Base-by-base conservation (phyloP, 2,329 filamentous ascomycete species). In the Neopestalotiopsis sp. region DNA sequence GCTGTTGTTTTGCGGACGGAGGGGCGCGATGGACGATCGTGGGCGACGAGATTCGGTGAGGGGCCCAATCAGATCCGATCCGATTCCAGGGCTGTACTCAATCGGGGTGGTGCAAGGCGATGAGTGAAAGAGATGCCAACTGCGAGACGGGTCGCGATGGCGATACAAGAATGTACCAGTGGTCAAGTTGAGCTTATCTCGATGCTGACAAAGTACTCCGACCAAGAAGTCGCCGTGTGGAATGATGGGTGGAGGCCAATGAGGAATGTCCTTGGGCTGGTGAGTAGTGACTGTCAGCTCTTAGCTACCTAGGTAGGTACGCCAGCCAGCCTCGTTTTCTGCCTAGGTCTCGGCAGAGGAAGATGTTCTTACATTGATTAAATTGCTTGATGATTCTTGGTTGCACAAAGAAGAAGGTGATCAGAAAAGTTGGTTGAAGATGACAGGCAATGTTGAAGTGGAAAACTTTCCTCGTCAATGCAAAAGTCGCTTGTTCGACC, bases 1-100 rank as follows among this genome's bases (percentile, higher is more conserved):
- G 63, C 49, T 40, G 57, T 63, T 61, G 56, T n/a, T 40, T 40
- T 38, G 59, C 59, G 28, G 32, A 40, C 10, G 28, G 59, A 62
- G 59, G 59, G 59, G 59, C 59, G 30, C 28, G 30, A 14, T 20
- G 59, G 45, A n/a, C 17, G 45, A 53, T 62, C 59, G 59, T 40
- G 9, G 59, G 30, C 24, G 57, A 14, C 14, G 59, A 20, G 59
- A 62, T 62, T 30, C 30, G 13, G 34, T 40, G 59, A 62, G 59
- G 59, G 59, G 59, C 17, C 59, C n/a, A 53, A 53, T 53, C 45
- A 53, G 45, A 53, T 53, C 45, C 17, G 45, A 53, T 53, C 45
- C 45, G 45, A 53, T 53, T 17, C n/a, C 45, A 53, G 45, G 45
- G 45, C 45, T 53, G 45, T 53, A 14, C 10, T 53, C 45, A 53